These are phyloP conservation scores for Kwoniella sp. DNA, from an alignment of 768 basidiomycete species.

Conservation along the genomic window DNA sequence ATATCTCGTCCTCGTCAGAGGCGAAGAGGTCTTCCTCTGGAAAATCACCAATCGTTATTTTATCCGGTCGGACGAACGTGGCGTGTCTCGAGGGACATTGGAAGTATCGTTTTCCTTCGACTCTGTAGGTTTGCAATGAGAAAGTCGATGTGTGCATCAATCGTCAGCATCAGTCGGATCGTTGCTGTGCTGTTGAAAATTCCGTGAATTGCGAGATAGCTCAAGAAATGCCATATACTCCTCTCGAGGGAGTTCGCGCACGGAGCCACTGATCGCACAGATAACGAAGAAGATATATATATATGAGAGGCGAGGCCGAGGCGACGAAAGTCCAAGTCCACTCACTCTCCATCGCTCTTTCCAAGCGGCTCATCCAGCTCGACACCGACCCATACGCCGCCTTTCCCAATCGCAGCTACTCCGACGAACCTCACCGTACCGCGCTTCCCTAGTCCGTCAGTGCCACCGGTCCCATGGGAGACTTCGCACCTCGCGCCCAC, in stretches of 20 bases:
- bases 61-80: conserved; percentile 82
- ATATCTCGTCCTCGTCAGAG: conserved; percentile 62
- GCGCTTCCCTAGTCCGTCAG: conserved; percentile 68
- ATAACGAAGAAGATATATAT: no score
- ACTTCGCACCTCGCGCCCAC: conserved; percentile 82
- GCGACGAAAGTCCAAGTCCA: conserved; percentile 46
- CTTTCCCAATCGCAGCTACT: conserved; percentile 70
- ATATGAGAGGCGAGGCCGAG: no score
- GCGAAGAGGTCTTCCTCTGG: conserved; percentile 75
- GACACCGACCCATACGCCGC: conserved; percentile 78
- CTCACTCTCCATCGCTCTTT: conserved; percentile 93
- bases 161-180: no score
- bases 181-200: no score
- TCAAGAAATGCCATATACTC: conserved; percentile 1
- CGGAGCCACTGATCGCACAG: no score
- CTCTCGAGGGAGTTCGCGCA: background rate
- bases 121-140: conserved; percentile 60
- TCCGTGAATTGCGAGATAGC: no score
- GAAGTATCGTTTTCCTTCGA: conserved; percentile 85
- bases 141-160: no score
- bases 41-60: conserved; percentile 79
- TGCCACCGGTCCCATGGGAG: conserved; percentile 69
- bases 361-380: conserved; percentile 95
- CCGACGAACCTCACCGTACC: conserved; percentile 88
- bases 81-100: conserved; percentile 75